These are phyloP conservation scores for Salix viminalis DNA, from an alignment of 345 rosid genomes.

Conservation along the genomic window DNA sequence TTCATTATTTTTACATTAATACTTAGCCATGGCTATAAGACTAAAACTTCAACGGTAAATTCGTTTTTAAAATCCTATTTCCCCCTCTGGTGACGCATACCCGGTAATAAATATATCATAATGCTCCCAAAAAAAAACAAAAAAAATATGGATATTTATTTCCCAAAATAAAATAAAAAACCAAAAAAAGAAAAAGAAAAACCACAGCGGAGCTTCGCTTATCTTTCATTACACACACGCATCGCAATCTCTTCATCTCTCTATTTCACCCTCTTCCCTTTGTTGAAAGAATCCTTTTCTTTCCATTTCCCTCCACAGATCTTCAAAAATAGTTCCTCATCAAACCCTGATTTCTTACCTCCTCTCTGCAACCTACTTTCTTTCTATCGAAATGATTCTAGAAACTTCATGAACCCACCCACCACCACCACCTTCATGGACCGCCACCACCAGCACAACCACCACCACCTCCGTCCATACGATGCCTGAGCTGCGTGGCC, in stretches of 20 bases:
- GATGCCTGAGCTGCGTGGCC: constrained; percentile 56
- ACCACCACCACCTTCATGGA: constrained; percentile 16
- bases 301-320: constrained; percentile 38
- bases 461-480: constrained; percentile 12
- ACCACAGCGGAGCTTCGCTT: not conserved
- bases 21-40: too few relatives aligned
- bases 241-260: not conserved
- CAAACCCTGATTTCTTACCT: constrained; percentile 23
- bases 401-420: constrained; percentile 34
- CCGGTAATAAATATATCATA: not conserved
- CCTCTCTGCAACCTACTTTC: not conserved
- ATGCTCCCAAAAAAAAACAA: not conserved
- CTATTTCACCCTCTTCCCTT: not conserved
- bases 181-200: not conserved
- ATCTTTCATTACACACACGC: not conserved
- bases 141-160: not conserved
- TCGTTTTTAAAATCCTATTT: too few relatives aligned
- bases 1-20: too few relatives aligned
- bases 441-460: not conserved
- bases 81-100: not conserved
- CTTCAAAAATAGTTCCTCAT: constrained; percentile 15
- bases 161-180: not conserved
- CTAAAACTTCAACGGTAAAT: too few relatives aligned
- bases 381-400: constrained; percentile 24
- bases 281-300: not conserved